A percentile compares a stretch with the other conserved stretches of the same genome.
These are phyloP conservation scores for Tylopilus plumbeoviolaceoides DNA, from an alignment of 768 basidiomycete genomes.

Conservation along the genomic window DNA sequence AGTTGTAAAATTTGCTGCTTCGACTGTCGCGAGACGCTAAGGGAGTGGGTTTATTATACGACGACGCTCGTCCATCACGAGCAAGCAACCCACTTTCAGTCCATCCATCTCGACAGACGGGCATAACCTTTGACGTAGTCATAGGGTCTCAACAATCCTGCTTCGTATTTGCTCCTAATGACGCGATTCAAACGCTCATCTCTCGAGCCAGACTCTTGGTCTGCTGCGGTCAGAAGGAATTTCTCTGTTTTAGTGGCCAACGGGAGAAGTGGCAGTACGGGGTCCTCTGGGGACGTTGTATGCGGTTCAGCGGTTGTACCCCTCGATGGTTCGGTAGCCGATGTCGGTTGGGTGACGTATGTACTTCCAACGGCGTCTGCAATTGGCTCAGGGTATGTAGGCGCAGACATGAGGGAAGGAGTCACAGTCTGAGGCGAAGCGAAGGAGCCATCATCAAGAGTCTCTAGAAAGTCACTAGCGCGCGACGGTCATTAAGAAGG, in stretches of 20 bases:
- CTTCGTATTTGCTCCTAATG: slow-evolving; percentile 95
- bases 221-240: slow-evolving; percentile 81
- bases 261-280: slow-evolving; percentile 54
- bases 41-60: too few relatives aligned
- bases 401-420: slow-evolving; percentile 47
- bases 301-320: slow-evolving; percentile 22
- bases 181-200: slow-evolving; percentile 88
- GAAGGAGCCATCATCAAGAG: slow-evolving; percentile 80
- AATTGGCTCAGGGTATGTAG: slow-evolving; percentile 20
- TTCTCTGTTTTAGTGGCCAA: slow-evolving; percentile 79
- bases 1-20: too few relatives aligned
- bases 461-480: slow-evolving; percentile 80
- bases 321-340: slow-evolving; percentile 20
- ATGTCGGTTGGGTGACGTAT: slow-evolving; percentile 14
- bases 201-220: slow-evolving; percentile 64
- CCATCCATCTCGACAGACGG: too few relatives aligned
- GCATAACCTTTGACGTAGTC: slow-evolving; percentile 43
- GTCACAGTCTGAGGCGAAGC: slow-evolving; percentile 48
- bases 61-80: too few relatives aligned
- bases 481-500: not conserved
- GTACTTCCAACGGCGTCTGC: slow-evolving; percentile 9
- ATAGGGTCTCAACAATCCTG: slow-evolving; percentile 90
- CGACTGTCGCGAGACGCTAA: too few relatives aligned
- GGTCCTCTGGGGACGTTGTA: slow-evolving; percentile 33
- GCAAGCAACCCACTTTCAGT: too few relatives aligned